Conservation (phyloP, 805 yeast species). For the Metschnikowia proteae region DNA sequence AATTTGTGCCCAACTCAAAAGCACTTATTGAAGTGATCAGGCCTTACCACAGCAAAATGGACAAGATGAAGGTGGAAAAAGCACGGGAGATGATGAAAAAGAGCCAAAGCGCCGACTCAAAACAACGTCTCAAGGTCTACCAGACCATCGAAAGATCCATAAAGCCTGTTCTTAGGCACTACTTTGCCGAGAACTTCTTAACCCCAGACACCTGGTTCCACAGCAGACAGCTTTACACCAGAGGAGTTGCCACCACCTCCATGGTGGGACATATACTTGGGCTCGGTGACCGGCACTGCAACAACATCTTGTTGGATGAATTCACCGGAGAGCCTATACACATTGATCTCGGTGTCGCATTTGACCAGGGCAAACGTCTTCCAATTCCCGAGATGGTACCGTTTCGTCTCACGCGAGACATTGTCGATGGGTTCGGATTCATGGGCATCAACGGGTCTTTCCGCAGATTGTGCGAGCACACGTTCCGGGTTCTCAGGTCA, state of each 20-base stretch:
- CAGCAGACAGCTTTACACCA: conserved; percentile 60
- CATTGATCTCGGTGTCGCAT: conserved; percentile 93
- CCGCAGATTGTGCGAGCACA: conserved; percentile 66
- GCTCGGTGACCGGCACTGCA: conserved; percentile 92
- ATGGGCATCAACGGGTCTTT: conserved; percentile 82
- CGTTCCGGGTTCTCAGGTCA: conserved; percentile 59
- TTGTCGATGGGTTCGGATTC: conserved; percentile 89
- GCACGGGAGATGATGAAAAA: conserved; percentile 66
- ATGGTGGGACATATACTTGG: conserved; percentile 88
- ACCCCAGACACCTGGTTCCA: conserved; percentile 73
- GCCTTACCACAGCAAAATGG: conserved; percentile 55
- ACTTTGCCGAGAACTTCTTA: conserved; percentile 63
- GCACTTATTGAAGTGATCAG: conserved; percentile 67
- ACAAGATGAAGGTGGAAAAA: conserved; percentile 44
- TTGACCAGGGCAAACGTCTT: conserved; percentile 84
- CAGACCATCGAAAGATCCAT: conserved; percentile 46
- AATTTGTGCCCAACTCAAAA: conserved; percentile 75
- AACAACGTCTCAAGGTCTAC: conserved; percentile 46
- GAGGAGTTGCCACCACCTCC: conserved; percentile 80
- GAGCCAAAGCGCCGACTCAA: conserved; percentile 44
- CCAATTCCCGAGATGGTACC: conserved; percentile 94
- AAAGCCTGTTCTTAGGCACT: conserved; percentile 64
- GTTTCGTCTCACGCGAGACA: conserved; percentile 82
- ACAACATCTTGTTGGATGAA: conserved; percentile 79
- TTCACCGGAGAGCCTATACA: conserved; percentile 90